Evolutionary conservation across 805 yeast genomes (phyloP), one percentile per base, ranked within the genome.

Genomic region (Myxozyma nipponensis): DNA sequence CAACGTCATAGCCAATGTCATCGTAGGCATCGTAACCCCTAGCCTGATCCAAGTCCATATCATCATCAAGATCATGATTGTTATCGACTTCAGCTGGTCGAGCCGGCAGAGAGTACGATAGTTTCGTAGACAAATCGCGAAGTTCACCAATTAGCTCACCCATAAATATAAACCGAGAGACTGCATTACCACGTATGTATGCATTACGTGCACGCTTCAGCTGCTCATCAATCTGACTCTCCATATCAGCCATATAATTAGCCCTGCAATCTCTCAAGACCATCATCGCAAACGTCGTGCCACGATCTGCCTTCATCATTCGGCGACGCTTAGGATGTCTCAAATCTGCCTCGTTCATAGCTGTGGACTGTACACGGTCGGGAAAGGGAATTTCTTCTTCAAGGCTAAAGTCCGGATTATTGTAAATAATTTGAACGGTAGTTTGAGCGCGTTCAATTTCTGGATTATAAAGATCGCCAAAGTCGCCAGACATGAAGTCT

Each of bases 201-300:
- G 13, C 13, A 9, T 13, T 28, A 28, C 32, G 32, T 9, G 32
- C 32, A 13, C 32, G 32, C 13, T 28, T 13, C 7, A 28, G 32
- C 13, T 28, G 32, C 13, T 28, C 32, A 9, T 28, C 23, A n/a
- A 37, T n/a, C 32, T 28, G 32, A 9, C 32, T 28, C 13, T 28
- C 32, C 56, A 52, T 52, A 18, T 21, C 17, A 10, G n/a, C 28
- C 24, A 28, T 4, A 23, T 52, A 52, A 6, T 25, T 15, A 10
- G 40, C 54, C 2, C 56, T 42, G 7, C 35, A 22, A 3, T 41
- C 38, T 10, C 49, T 24, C 24, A 52, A 30, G 3, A n/a, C 21
- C 5, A 34, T 32, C 21, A 39, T 36, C 13, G 44, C 36, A 22
- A 49, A 46, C 4, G 50, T 49, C n/a, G 19, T 34, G 3, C 3